Conservation (phyloP, 2,329 filamentous ascomycete genomes). For the Botryotinia narcissicola region DNA sequence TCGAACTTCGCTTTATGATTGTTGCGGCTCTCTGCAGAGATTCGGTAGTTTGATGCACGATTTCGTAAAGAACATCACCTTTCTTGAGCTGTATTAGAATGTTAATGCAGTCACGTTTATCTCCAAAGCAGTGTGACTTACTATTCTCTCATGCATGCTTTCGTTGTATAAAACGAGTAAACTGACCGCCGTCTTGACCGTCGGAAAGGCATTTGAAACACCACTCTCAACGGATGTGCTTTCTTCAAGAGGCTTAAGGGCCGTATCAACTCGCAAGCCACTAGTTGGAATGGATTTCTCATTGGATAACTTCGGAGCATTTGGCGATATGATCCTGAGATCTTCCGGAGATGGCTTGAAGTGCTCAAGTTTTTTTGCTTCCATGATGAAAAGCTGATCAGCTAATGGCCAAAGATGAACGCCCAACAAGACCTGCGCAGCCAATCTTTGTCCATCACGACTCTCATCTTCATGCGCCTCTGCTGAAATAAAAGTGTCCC, state of each 20-base stretch:
- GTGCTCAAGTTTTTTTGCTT: constrained; percentile 35
- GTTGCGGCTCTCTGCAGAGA: constrained; percentile 76
- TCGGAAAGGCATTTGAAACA: constrained; percentile 57
- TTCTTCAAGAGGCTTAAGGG: constrained; percentile 45
- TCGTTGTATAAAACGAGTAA: constrained; percentile 59
- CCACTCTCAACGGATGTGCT: constrained; percentile 55
- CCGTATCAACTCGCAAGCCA: constrained; percentile 20
- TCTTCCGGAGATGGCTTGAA: constrained; percentile 36
- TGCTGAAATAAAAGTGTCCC: constrained; percentile 34
- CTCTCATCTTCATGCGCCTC: constrained; percentile 33
- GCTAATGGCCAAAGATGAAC: constrained; percentile 37
- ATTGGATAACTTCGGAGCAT: not conserved
- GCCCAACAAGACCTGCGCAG: constrained; percentile 33
- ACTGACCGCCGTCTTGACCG: constrained; percentile 57
- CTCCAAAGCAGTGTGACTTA: constrained; percentile 25
- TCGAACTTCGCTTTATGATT: constrained; percentile 59
- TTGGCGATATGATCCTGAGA: constrained; percentile 25
- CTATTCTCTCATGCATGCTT: constrained; percentile 36
- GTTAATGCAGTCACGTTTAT: constrained; percentile 25
- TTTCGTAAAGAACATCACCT: constrained; percentile 66
- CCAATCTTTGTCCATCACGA: constrained; percentile 29
- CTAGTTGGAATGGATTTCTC: constrained; percentile 4
- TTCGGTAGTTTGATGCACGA: constrained; percentile 85
- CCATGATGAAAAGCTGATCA: constrained; percentile 36
- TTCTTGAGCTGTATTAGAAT: constrained; percentile 26